A percentile compares a stretch with the other conserved stretches of the same genome.
Conservation (phyloP, 768 basidiomycete genomes). For the Mycena rosella region DNA sequence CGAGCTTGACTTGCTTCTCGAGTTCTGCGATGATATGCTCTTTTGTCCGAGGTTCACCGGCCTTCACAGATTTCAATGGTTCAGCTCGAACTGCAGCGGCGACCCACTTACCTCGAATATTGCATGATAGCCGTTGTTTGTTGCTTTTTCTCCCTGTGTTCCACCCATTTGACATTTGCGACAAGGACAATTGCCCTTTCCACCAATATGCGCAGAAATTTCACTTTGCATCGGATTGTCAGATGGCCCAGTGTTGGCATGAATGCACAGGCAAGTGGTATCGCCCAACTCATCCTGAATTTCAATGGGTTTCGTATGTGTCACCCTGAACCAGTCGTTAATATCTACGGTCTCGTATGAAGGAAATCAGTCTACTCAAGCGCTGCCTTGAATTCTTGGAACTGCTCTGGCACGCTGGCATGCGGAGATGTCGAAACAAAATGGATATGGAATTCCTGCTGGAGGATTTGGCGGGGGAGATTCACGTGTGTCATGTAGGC, state of each 20-base stretch:
- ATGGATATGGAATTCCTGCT: too few relatives aligned
- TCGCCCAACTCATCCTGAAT: constrained; percentile 45
- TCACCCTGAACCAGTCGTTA: constrained; percentile 45
- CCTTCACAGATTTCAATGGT: neutral
- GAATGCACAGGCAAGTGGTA: constrained; percentile 43
- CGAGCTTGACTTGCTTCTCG: constrained; percentile 46
- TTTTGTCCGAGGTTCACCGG: constrained; percentile 35
- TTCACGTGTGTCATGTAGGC: too few relatives aligned
- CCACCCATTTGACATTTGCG: constrained; percentile 54
- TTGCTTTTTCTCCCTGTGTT: constrained; percentile 45
- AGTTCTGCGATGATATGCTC: constrained; percentile 39
- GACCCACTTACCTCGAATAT: constrained; percentile 45
- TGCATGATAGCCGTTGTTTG: constrained; percentile 49
- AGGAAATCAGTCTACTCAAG: constrained; percentile 44
- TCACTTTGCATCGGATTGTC: constrained; percentile 56
- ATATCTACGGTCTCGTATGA: too few relatives aligned
- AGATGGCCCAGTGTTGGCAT: constrained; percentile 45
- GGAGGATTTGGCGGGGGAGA: too few relatives aligned
- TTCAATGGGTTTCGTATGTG: constrained; percentile 47
- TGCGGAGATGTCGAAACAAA: constrained; percentile 53
- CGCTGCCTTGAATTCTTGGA: constrained; percentile 47
- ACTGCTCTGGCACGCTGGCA: constrained; percentile 53
- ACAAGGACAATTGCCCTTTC: constrained; percentile 55
- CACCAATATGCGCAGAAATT: constrained; percentile 53
- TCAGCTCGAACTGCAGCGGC: neutral